Conservation (phyloP, 2,329 filamentous ascomycete species). For the Pseudopyrenochaeta lycopersici region DNA sequence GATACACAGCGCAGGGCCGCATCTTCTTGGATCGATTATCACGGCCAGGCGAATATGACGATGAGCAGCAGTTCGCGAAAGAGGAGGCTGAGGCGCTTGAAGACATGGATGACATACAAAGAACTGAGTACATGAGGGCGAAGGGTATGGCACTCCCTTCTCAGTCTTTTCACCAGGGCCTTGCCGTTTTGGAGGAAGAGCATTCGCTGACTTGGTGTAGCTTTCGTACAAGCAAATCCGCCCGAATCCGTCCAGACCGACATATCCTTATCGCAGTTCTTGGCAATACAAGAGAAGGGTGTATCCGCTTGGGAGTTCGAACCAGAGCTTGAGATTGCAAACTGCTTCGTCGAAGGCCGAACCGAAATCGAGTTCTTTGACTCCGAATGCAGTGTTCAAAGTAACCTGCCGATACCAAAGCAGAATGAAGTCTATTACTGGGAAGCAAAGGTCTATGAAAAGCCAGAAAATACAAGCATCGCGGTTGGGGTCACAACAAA, state of each 20-base stretch:
- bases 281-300: conserved; percentile 98
- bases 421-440: conserved; percentile 99
- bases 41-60: conserved; percentile 94
- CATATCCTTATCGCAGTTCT: conserved; percentile 95
- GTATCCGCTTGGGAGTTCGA: conserved; percentile 99
- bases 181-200: not conserved
- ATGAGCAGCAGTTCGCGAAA: conserved; percentile 91
- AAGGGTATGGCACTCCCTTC: conserved; percentile 72
- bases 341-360: conserved; percentile 95
- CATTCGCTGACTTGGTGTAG: conserved; percentile 57
- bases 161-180: too few relatives aligned
- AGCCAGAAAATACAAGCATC: conserved; percentile 85
- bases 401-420: conserved; percentile 95
- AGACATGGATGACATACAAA: conserved; percentile 91
- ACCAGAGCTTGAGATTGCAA: conserved; percentile 97
- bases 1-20: conserved; percentile 85
- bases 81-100: conserved; percentile 96
- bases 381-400: conserved; percentile 95
- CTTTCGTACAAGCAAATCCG: conserved; percentile 92
- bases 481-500: conserved; percentile 96
- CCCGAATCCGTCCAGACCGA: conserved; percentile 96
- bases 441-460: conserved; percentile 99
- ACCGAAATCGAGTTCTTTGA: conserved; percentile 99
- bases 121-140: conserved; percentile 89
- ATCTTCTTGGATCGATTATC: conserved; percentile 95